A percentile compares a stretch with the other conserved stretches of the same genome.
Conservation (phyloP, 805 yeast species). For the Yamadazyma akitaensis region DNA sequence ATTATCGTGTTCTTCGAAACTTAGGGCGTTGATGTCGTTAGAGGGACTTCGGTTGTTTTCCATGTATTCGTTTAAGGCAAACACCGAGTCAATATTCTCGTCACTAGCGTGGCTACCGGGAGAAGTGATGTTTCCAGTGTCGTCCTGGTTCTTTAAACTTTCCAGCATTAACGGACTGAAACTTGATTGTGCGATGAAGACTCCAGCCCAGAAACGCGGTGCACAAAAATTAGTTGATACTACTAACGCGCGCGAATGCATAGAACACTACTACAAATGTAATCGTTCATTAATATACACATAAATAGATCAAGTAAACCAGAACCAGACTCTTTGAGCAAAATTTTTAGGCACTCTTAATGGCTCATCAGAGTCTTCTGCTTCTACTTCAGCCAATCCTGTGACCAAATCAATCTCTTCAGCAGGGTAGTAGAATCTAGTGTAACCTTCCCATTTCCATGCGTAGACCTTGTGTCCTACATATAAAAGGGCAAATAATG, state of each 20-base stretch:
- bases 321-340: slow-evolving; percentile 45
- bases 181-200: neutral
- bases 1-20: neutral
- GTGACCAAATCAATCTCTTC: slow-evolving; percentile 58
- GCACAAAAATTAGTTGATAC: neutral
- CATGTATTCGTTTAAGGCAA: slow-evolving; percentile 2
- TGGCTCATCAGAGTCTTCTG: slow-evolving; percentile 39
- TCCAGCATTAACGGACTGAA: neutral
- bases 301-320: slow-evolving; percentile 19
- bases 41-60: neutral
- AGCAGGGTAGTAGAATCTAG: slow-evolving; percentile 43
- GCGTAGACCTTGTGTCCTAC: slow-evolving; percentile 26
- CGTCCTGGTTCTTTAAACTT: neutral
- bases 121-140: neutral
- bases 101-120: neutral
- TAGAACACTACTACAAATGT: neutral
- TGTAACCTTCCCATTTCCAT: slow-evolving; percentile 19
- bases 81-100: neutral
- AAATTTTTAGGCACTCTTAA: slow-evolving; percentile 39
- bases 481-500: slow-evolving; percentile 25
- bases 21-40: neutral
- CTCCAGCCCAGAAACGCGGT: neutral
- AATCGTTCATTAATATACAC: slow-evolving; percentile 24
- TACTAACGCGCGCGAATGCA: too few relatives aligned
- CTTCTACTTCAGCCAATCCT: slow-evolving; percentile 59